Percentiles rank a stretch among this genome's conserved stretches.
phyloP scores from a whole-genome alignment of 2,329 filamentous ascomycete species.

The Paecilomyces dactylethromorphus region DNA sequence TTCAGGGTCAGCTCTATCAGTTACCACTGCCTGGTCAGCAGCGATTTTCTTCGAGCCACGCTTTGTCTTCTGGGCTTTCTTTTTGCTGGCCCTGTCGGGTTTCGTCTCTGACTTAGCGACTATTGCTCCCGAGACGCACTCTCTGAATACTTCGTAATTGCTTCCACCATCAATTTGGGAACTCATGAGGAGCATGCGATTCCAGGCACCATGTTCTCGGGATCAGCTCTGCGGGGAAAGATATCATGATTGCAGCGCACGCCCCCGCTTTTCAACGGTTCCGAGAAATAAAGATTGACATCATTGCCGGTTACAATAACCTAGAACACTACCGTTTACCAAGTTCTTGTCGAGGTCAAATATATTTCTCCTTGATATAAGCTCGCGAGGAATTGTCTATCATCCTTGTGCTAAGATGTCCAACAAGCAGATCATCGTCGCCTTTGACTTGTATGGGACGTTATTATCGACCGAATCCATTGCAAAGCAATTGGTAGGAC shows the following conservation, averaged over 20 bases:
- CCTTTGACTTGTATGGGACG: slow-evolving; percentile 72
- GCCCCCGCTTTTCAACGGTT: not conserved
- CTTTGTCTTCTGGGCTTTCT: slow-evolving; percentile 15
- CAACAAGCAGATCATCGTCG: slow-evolving; percentile 45
- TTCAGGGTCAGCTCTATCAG: slow-evolving; percentile 45
- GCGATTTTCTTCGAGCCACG: slow-evolving; percentile 10
- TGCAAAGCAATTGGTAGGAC: slow-evolving; percentile 48
- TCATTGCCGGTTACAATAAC: slow-evolving; percentile 1
- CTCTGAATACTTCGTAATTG: slow-evolving; percentile 66
- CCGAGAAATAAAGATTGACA: slow-evolving; percentile 1
- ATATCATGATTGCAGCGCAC: not conserved
- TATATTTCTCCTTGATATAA: too few species aligned
- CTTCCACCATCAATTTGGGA: slow-evolving; percentile 28
- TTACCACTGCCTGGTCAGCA: not conserved
- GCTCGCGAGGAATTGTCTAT: not conserved
- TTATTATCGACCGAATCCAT: slow-evolving; percentile 67
- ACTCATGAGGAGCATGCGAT: slow-evolving; percentile 12
- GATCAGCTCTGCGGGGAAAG: not conserved
- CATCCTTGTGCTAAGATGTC: slow-evolving; percentile 9
- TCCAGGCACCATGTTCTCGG: not conserved
- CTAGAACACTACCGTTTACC: too few species aligned
- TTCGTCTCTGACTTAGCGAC: slow-evolving; percentile 54
- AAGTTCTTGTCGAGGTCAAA: too few species aligned
- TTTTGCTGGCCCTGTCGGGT: slow-evolving; percentile 35
- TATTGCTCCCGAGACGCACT: slow-evolving; percentile 64